phyloP scores from a whole-genome alignment of 257 asterid genomes.

The Scutellaria minor region DNA sequence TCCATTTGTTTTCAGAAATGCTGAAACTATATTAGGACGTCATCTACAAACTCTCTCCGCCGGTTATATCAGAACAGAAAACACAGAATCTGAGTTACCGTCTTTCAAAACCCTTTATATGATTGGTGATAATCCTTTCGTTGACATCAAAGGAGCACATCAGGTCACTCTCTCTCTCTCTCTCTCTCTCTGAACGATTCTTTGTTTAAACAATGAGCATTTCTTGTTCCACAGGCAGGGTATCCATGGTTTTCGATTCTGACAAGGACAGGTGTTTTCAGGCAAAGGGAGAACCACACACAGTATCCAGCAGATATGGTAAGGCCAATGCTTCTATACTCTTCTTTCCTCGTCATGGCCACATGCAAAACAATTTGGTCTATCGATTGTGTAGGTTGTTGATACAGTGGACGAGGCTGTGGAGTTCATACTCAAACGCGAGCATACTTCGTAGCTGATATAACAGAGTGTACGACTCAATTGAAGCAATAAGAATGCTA shows the following conservation, averaged over 20 bases:
- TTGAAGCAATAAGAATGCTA: neutral
- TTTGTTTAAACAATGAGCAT: neutral
- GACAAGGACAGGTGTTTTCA: constrained; percentile 72
- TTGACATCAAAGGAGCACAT: constrained; percentile 64
- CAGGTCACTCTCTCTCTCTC: constrained; percentile 43
- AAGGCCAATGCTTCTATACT: constrained; percentile 30
- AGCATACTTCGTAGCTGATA: constrained; percentile 38
- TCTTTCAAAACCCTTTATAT: constrained; percentile 59
- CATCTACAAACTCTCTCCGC: constrained; percentile 34
- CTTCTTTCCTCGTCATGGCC: constrained; percentile 12
- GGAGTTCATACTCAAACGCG: constrained; percentile 57
- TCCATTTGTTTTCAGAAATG: constrained; percentile 62
- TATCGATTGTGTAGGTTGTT: constrained; percentile 52
- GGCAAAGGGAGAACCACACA: constrained; percentile 55
- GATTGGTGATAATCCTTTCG: constrained; percentile 71
- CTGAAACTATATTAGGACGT: constrained; percentile 52
- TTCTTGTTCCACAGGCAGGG: constrained; percentile 54
- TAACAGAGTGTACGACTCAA: neutral
- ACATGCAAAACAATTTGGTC: neutral
- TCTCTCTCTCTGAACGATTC: constrained; percentile 8
- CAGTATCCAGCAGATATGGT: constrained; percentile 70
- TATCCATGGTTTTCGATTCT: constrained; percentile 71
- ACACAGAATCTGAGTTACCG: constrained; percentile 26
- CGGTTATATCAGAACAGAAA: constrained; percentile 27
- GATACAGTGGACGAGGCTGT: constrained; percentile 73